Evolutionary conservation across 352 stramenopile genomes (phyloP).

Genomic region (Elongisporangium anandrum): DNA sequence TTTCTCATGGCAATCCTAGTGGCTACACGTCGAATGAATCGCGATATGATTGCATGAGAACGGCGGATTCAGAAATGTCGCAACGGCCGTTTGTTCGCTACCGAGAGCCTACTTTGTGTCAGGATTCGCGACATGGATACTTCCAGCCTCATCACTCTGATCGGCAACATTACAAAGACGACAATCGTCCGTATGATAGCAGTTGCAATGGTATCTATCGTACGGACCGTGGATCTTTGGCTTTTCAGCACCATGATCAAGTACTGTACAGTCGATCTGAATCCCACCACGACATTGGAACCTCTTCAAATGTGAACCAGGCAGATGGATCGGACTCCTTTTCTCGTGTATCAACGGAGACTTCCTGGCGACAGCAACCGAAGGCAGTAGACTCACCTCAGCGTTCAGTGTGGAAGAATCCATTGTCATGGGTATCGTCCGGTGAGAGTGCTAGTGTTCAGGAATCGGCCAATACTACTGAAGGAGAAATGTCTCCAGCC

Average conservation of each 20-base stretch:
- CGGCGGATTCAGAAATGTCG: not conserved
- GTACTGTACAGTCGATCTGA: not conserved
- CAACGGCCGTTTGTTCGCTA: not conserved
- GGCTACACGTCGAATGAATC: not conserved
- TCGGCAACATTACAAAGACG: not conserved
- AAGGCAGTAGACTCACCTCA: not conserved
- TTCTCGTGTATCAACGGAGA: conserved; percentile 9
- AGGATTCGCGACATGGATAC: not conserved
- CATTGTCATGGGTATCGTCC: not conserved
- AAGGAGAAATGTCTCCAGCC: conserved; percentile 7
- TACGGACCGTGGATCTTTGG: conserved; percentile 9
- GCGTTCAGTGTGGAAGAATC: not conserved
- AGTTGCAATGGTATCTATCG: not conserved
- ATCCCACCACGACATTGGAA: not conserved
- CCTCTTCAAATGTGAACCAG: conserved; percentile 5
- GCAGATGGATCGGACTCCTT: conserved; percentile 7
- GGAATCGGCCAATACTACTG: not conserved
- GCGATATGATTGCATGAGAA: not conserved
- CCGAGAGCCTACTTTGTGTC: not conserved
- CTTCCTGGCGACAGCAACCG: conserved; percentile 3
- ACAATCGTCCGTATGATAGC: not conserved
- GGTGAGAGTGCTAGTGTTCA: not conserved
- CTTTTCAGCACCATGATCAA: conserved; percentile 2
- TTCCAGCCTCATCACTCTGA: not conserved
- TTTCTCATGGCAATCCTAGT: not conserved